phyloP scores from a whole-genome alignment of 2,329 filamentous ascomycete genomes.

The Cercospora sesami region DNA sequence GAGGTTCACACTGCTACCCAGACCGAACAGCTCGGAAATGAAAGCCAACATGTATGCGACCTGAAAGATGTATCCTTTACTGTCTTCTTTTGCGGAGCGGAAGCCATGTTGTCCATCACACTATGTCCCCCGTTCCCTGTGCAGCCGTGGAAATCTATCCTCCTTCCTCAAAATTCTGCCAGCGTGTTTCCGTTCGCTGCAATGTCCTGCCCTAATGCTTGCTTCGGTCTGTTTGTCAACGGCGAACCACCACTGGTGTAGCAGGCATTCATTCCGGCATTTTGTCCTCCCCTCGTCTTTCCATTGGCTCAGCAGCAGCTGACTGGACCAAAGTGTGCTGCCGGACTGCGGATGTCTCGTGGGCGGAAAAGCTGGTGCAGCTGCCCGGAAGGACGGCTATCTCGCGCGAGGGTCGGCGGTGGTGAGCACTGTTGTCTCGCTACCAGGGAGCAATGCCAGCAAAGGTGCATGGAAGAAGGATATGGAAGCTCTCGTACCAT shows the following conservation, averaged over 20 bases:
- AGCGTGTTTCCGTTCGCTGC: neutral
- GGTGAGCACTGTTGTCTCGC: neutral
- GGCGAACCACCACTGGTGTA: too few relatives aligned
- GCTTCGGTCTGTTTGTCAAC: too few relatives aligned
- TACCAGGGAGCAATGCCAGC: neutral
- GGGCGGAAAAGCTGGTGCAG: too few relatives aligned
- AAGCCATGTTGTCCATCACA: neutral
- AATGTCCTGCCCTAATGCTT: neutral
- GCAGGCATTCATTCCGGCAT: too few relatives aligned
- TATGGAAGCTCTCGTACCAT: neutral
- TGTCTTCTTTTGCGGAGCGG: neutral
- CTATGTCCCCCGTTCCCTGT: neutral
- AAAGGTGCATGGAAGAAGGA: neutral
- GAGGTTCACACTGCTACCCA: neutral
- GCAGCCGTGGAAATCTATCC: neutral
- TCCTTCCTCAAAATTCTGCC: neutral
- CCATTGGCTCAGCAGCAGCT: too few relatives aligned
- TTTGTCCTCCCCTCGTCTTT: too few relatives aligned
- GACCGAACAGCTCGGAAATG: neutral
- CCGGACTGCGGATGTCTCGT: too few relatives aligned
- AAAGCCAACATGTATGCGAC: neutral
- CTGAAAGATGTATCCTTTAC: neutral
- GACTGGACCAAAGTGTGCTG: too few relatives aligned
- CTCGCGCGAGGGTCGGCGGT: neutral
- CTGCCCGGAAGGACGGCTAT: neutral